Base-by-base conservation (phyloP, 1,284 basidiomycete species). In the Papiliotrema flavescens region DNA sequence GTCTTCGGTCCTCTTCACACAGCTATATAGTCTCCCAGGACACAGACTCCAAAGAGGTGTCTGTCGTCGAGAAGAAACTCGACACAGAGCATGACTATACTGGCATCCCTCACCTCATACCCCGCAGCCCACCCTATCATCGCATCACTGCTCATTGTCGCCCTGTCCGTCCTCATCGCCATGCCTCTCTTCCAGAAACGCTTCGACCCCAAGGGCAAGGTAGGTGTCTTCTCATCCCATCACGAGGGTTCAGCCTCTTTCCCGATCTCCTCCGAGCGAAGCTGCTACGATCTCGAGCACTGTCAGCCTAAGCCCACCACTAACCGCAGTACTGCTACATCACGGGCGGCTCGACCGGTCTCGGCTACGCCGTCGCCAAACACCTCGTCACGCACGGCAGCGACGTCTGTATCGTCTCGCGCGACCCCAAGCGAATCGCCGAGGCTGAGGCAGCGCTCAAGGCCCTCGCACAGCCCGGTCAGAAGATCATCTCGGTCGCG, bases 261-360 rank as follows among this genome's bases (percentile, higher is more conserved):
- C n/a, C n/a, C n/a, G n/a, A n/a, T n/a, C n/a, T n/a, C n/a, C n/a
- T 43, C 22, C 41, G 20, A 43, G 13, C 22, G 24, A 14, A 9
- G 35, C 17, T 7, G n/a, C 40, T 7, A n/a, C 19, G 9, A 41
- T 41, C 36, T 47, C 43, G 26, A 9, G 2, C 1, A 6, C 11
- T 7, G 28, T 32, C 28, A 11, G 11, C 28, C 28, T 5, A 32
- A 5, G 28, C 28, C 28, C 34, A 36, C 35, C 19, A 7, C 23
- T 22, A 20, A 36, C 46, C 22, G 7, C 9, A 48, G 46, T 48
- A 28, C 35, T 85, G 83, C 72, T 88, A 87, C 68, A 78, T 92
- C 50, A 88, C 89, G 15, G 91, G 90, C 23, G 90, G 89, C 1
- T 88, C 85, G 9, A 80, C 85, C 22, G 90, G 90, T 1, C 81